These are phyloP conservation scores for Nemania serpens DNA, from an alignment of 2,329 filamentous ascomycete species.

Conservation along the genomic window DNA sequence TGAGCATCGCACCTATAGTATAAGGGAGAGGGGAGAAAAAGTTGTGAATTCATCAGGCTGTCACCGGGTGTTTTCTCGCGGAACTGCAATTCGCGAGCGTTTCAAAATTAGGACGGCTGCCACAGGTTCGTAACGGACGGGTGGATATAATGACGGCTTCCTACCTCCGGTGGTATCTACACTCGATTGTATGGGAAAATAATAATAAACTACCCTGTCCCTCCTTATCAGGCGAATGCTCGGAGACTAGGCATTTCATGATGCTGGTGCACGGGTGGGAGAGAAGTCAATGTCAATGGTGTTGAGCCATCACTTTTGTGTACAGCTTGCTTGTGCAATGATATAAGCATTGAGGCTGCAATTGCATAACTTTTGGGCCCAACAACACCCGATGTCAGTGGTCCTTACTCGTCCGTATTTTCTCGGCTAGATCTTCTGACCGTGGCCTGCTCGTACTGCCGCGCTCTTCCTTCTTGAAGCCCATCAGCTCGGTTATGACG, in stretches of 20 bases:
- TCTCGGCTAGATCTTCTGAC: neutral
- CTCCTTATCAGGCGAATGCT: neutral
- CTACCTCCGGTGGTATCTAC: neutral
- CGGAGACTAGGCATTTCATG: neutral
- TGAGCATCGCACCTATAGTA: constrained; percentile 19
- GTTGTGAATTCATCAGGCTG: constrained; percentile 13
- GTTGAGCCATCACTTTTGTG: neutral
- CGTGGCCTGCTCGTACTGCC: neutral
- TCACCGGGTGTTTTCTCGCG: neutral
- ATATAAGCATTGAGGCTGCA: neutral
- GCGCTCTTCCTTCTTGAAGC: constrained; percentile 58
- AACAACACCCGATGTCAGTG: no score
- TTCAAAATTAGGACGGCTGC: neutral
- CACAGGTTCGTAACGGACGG: constrained; percentile 6
- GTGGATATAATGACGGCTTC: constrained; percentile 4
- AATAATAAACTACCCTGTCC: neutral
- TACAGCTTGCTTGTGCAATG: constrained; percentile 5
- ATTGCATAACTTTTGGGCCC: neutral
- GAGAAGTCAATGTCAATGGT: neutral
- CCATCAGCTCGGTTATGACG: constrained; percentile 74
- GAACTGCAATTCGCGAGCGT: neutral
- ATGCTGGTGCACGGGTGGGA: neutral
- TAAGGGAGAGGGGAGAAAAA: constrained; percentile 18
- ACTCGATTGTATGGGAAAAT: neutral
- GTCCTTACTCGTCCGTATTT: neutral